Evolutionary conservation across 2,329 filamentous ascomycete species (phyloP).

Genomic region (Aspergillus tamarii): DNA sequence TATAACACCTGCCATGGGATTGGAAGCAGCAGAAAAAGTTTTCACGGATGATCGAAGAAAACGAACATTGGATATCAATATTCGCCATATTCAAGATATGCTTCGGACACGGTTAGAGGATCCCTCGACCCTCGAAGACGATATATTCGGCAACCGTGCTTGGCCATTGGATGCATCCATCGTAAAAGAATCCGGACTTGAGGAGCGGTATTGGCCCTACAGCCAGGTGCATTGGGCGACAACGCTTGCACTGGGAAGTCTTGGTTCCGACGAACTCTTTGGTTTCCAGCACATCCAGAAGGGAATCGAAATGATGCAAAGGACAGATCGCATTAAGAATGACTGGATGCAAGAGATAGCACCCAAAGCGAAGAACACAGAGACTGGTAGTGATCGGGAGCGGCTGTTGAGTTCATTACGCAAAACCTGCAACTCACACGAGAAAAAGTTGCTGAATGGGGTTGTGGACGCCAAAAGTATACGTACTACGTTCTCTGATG

Average conservation of each 20-base stretch:
- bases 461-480: slow-evolving; percentile 82
- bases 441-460: slow-evolving; percentile 79
- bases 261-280: slow-evolving; percentile 44
- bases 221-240: slow-evolving; percentile 65
- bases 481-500: slow-evolving; percentile 82
- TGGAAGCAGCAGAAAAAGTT: slow-evolving; percentile 40
- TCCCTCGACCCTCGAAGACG: slow-evolving; percentile 33
- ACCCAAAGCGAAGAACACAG: slow-evolving; percentile 33
- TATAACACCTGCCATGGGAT: slow-evolving; percentile 54
- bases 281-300: slow-evolving; percentile 42
- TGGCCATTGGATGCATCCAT: slow-evolving; percentile 35
- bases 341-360: slow-evolving; percentile 41
- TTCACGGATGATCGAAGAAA: slow-evolving; percentile 54
- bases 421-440: slow-evolving; percentile 71
- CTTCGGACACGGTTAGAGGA: slow-evolving; percentile 48
- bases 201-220: slow-evolving; percentile 60
- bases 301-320: slow-evolving; percentile 44
- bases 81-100: slow-evolving; percentile 68
- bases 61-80: slow-evolving; percentile 61
- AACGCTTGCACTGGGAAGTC: slow-evolving; percentile 55
- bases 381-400: slow-evolving; percentile 38
- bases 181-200: slow-evolving; percentile 45
- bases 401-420: slow-evolving; percentile 54
- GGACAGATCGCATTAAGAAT: slow-evolving; percentile 42
- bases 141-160: slow-evolving; percentile 33